Evolutionary conservation across 2,329 filamentous ascomycete species (phyloP).

Genomic region (Bipolaris cookei): DNA sequence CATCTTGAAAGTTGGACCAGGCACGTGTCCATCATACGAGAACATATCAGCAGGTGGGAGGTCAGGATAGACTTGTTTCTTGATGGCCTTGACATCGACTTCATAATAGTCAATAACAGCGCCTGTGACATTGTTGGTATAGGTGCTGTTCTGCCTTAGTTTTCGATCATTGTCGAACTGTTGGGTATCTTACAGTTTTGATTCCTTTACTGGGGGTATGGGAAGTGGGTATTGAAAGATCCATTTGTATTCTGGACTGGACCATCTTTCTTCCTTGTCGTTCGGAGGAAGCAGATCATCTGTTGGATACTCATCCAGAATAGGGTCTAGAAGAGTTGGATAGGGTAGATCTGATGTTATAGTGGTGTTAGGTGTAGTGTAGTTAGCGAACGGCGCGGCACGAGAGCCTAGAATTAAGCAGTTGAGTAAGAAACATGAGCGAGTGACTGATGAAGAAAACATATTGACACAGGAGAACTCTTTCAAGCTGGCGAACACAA

Average conservation of each 20-base stretch:
- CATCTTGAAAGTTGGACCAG: conserved; percentile 62
- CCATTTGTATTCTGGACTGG: conserved; percentile 48
- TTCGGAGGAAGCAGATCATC: conserved; percentile 11
- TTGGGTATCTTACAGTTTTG: conserved; percentile 47
- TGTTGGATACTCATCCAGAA: background rate
- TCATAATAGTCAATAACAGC: conserved; percentile 57
- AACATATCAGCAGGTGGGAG: conserved; percentile 49
- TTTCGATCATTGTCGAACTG: conserved; percentile 3
- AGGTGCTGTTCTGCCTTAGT: conserved; percentile 37
- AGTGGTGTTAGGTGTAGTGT: conserved; percentile 6
- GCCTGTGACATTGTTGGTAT: conserved; percentile 45
- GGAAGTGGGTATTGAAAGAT: conserved; percentile 54
- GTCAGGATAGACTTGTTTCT: conserved; percentile 54
- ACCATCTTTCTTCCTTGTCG: conserved; percentile 25
- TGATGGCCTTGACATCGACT: conserved; percentile 51
- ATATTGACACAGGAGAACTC: conserved; percentile 8
- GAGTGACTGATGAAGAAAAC: conserved; percentile 13
- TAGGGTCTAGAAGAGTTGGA: background rate
- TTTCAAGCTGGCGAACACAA: background rate
- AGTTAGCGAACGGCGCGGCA: conserved; percentile 12
- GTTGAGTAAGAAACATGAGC: conserved; percentile 8
- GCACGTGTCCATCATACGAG: conserved; percentile 63
- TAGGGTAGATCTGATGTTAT: background rate
- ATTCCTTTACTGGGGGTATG: conserved; percentile 53
- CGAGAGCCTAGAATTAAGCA: conserved; percentile 1